Evolutionary conservation across 2,329 filamentous ascomycete genomes (phyloP), one percentile per base, ranked within the genome.

Genomic region (Thermothelomyces thermophilus): DNA sequence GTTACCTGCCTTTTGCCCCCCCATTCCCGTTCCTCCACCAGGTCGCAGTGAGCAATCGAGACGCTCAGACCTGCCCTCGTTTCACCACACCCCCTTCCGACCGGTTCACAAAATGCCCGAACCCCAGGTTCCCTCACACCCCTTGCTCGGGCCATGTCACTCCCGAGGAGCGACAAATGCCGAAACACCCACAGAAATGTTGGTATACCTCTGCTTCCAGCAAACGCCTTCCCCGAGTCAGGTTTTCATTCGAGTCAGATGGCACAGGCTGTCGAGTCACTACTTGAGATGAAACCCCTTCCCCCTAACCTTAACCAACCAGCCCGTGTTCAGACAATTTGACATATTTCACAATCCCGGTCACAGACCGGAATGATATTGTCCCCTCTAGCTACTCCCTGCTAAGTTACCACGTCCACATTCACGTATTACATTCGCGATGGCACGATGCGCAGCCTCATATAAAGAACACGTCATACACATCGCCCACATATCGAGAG

Each of bases 351-450:
- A 45, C n/a, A 50, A 10, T 22, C 39, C 49, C 49, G n/a, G 44
- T 44, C 40, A 48, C 40, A 52, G 44, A 52, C 44, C 30, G 17
- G 50, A 43, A 33, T 16, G 14, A 6, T n/a, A 36, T 45, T 50
- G 6, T 22, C 9, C 35, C 34, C 20, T 37, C 43, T 45, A 20
- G 28, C 43, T 14, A 33, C 33, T 43, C 34, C 16, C 48, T 22
- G 31, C 41, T 13, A n/a, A 8, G 19, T 11, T 13, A 13, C 11
- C 33, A 24, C 14, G 11, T 24, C 33, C 26, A n/a, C 19, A 20
- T 34, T 41, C 41, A 50, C 48, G 28, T 31, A 41, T 50, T 41
- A 50, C 49, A 46, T 39, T 50, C 41, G 26, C 37, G 8, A 19
- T 34, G 20, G 24, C 10, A 20, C 39, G 20, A 43, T 13, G 30